Evolutionary conservation across 2,329 filamentous ascomycete genomes (phyloP).

Genomic region (Stachybotrys chlorohalonatus): DNA sequence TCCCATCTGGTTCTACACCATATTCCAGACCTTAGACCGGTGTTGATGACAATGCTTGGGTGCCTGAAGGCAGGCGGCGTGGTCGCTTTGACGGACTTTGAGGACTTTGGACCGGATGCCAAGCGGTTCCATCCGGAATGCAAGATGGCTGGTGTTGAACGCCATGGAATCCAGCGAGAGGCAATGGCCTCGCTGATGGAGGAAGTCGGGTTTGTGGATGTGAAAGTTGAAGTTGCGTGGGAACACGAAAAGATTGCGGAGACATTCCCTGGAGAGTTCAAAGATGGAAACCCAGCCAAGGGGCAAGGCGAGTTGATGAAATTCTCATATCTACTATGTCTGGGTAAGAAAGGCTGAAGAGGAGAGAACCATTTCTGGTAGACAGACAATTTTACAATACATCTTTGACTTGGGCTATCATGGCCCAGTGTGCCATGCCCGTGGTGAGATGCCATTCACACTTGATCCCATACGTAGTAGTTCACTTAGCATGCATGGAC

Average conservation of each 20-base stretch:
- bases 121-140: constrained; percentile 40
- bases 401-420: too few species aligned
- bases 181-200: constrained; percentile 32
- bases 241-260: constrained; percentile 40
- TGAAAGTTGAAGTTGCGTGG: constrained; percentile 37
- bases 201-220: constrained; percentile 27
- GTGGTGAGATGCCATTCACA: too few species aligned
- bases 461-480: too few species aligned
- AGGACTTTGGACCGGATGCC: constrained; percentile 44
- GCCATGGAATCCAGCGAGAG: constrained; percentile 37
- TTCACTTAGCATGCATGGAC: too few species aligned
- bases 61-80: constrained; percentile 37
- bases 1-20: constrained; percentile 49
- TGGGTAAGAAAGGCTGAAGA: constrained; percentile 18
- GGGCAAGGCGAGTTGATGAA: constrained; percentile 17
- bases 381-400: too few species aligned
- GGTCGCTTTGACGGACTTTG: constrained; percentile 47
- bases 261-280: constrained; percentile 31
- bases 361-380: background rate
- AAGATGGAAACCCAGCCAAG: constrained; percentile 18
- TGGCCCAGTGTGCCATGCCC: too few species aligned
- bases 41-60: constrained; percentile 35
- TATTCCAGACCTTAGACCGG: constrained; percentile 31
- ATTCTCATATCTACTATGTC: constrained; percentile 29
- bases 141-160: constrained; percentile 44